A percentile compares a stretch with the other conserved stretches of the same genome.
Evolutionary conservation across 768 basidiomycete genomes (phyloP).

Genomic region (Tricholoma hemisulphureum): DNA sequence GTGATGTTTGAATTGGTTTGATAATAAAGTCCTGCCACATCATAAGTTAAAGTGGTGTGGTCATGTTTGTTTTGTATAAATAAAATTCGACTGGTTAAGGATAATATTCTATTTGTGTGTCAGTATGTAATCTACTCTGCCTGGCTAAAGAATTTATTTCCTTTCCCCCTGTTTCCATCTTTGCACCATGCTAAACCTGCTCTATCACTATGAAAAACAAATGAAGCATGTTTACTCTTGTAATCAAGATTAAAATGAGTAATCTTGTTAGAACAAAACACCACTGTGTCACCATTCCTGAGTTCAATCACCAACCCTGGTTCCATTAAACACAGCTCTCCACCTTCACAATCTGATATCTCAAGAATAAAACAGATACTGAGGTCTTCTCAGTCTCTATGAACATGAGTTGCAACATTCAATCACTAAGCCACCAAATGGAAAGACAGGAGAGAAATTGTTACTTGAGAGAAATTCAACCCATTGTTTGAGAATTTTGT

Average conservation of each 20-base stretch:
- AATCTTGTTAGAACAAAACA: slow-evolving; percentile 22
- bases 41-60: neutral
- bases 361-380: slow-evolving; percentile 24
- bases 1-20: neutral
- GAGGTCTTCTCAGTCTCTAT: slow-evolving; percentile 20
- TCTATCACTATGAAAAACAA: slow-evolving; percentile 20
- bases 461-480: slow-evolving; percentile 13
- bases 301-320: slow-evolving; percentile 21
- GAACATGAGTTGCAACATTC: slow-evolving; percentile 19
- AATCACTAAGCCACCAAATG: slow-evolving; percentile 25
- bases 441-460: slow-evolving; percentile 14
- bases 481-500: slow-evolving; percentile 3
- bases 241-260: slow-evolving; percentile 26
- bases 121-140: slow-evolving; percentile 25
- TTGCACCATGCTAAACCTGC: slow-evolving; percentile 1
- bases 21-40: neutral
- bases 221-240: slow-evolving; percentile 15
- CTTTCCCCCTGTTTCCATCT: neutral
- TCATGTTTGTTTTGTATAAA: neutral
- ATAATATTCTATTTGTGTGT: no score
- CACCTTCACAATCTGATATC: slow-evolving; percentile 22
- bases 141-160: neutral
- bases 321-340: slow-evolving; percentile 23
- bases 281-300: slow-evolving; percentile 17
- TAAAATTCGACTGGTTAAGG: neutral